Evolutionary conservation across 345 rosid species (phyloP), one percentile per base, ranked within the genome.

Genomic region (Brassica rapa): DNA sequence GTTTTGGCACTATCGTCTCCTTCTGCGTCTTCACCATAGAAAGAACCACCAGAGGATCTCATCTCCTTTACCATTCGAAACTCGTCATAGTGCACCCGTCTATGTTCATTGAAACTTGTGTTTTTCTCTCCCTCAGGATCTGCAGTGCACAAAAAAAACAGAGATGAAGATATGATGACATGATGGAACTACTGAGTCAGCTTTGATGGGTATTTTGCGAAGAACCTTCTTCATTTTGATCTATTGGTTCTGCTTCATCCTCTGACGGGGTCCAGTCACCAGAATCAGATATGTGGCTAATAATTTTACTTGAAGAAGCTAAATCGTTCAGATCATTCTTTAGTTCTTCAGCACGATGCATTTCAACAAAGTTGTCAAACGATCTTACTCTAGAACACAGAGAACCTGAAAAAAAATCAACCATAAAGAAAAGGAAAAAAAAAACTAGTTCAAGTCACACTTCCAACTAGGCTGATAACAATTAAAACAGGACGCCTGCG

Each of bases 211-310:
- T 59, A 61, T 75, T 72, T 57, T 46, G 56, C 8, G 4, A 32
- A 59, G 7, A 70, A 93, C 94, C 96, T 87, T 87, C 92, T 88
- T 87, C 94, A 62, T 83, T 86, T 59, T 86, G 88, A 66, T 87
- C 96, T 91, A 86, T 85, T 46, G 83, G 90, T 81, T 93, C 96
- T 71, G 79, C 88, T 74, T 95, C 99, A 43, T 96, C 98, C 49
- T 96, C 98, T 21, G 97, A 91, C 62, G 94, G 90, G 62, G 87
- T 85, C 99, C 98, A 95, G 71, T 89, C 91, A 79, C 85, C 81
- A 19, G 86, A 30, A 25, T 68, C 74, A 5, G 60, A 82, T 68
- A 32, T 79, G 74, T 43, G 81, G 49, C 80, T 59, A n/a, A 75
- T 3, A 46, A 76, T 84, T 65, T 76, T 77, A 84, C 99, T 91